Conservation (phyloP, 352 stramenopile species). For the Phytophthora gonapodyides region DNA sequence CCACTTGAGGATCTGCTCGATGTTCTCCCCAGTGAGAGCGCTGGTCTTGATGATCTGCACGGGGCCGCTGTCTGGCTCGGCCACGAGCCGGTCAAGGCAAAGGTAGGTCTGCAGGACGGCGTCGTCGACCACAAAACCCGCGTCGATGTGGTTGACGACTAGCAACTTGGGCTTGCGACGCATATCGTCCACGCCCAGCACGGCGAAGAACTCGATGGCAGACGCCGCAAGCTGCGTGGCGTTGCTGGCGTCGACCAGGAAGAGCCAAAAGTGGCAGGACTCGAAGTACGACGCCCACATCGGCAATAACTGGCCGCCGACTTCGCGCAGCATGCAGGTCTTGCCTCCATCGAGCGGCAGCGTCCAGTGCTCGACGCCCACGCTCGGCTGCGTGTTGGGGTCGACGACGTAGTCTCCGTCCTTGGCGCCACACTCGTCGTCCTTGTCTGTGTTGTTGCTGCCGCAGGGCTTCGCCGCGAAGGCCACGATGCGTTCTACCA, state of each 20-base stretch:
- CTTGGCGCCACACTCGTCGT: constrained; percentile 12
- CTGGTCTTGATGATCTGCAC: constrained; percentile 67
- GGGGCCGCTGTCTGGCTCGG: constrained; percentile 32
- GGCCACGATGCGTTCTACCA: constrained; percentile 48
- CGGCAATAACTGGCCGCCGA: constrained; percentile 66
- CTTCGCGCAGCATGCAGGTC: constrained; percentile 55
- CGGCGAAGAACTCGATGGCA: constrained; percentile 67
- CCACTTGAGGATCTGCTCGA: constrained; percentile 62
- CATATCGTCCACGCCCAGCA: constrained; percentile 60
- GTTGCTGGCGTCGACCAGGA: constrained; percentile 67
- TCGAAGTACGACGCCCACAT: constrained; percentile 79
- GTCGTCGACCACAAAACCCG: constrained; percentile 51
- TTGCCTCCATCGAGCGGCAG: constrained; percentile 45
- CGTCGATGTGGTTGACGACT: constrained; percentile 75
- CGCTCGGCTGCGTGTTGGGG: constrained; percentile 57
- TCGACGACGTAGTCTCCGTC: constrained; percentile 31
- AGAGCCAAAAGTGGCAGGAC: constrained; percentile 72
- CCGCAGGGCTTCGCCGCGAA: constrained; percentile 27
- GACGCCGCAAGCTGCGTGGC: constrained; percentile 50
- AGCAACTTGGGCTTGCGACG: constrained; percentile 62
- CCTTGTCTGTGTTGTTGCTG: constrained; percentile 12
- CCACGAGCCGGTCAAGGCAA: constrained; percentile 54
- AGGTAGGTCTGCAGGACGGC: constrained; percentile 55
- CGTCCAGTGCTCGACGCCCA: constrained; percentile 65
- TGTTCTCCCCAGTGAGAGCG: constrained; percentile 62